phyloP scores from a whole-genome alignment of 345 rosid genomes.

The Euphorbia lathyris region DNA sequence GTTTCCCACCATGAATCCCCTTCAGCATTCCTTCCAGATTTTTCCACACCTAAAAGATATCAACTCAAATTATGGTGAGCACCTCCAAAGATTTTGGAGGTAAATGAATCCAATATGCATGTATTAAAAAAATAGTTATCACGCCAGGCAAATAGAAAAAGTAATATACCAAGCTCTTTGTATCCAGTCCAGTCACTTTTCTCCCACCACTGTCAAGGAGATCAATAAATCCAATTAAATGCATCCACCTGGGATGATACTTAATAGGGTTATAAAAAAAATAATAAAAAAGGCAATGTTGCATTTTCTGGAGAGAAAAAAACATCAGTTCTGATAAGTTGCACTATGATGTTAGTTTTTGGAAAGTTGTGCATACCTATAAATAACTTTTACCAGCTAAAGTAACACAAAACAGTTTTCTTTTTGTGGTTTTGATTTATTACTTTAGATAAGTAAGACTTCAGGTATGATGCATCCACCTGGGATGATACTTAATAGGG shows the following conservation, averaged over 20 bases:
- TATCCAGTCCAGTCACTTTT: conserved; percentile 99
- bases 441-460: not conserved
- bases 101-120: not conserved
- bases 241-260: conserved; percentile 66
- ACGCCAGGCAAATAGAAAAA: conserved; percentile 11
- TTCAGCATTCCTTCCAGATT: conserved; percentile 91
- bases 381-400: not conserved
- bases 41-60: conserved; percentile 74
- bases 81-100: not conserved
- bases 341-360: not conserved
- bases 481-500: conserved; percentile 49
- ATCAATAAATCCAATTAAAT: conserved; percentile 77
- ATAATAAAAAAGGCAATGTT: conserved; percentile 38
- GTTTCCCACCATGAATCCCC: conserved; percentile 99
- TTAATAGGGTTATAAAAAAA: conserved; percentile 41
- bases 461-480: conserved; percentile 46
- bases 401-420: not conserved
- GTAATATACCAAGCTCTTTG: conserved; percentile 87
- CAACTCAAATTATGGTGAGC: conserved; percentile 20
- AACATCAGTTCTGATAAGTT: conserved; percentile 12
- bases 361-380: not conserved
- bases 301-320: conserved; percentile 5
- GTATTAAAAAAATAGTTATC: not conserved
- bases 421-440: not conserved
- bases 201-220: conserved; percentile 99